Conservation (phyloP, 139 green algal genomes). For the Coccomyxa sp. region DNA sequence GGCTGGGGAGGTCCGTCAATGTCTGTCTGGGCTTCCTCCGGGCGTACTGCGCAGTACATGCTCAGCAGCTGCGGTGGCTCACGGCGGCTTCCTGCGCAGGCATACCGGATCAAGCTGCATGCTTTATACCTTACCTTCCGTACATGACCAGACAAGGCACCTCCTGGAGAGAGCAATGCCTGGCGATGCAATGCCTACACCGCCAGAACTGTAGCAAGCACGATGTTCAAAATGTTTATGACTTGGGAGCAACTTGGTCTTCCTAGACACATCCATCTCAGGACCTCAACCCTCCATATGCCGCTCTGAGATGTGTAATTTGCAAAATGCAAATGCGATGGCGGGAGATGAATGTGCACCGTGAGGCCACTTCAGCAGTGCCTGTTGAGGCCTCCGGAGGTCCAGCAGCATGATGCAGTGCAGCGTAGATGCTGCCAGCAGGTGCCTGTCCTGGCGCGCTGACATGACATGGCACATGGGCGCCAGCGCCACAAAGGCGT, state of each 20-base stretch:
- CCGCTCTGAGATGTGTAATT: no score
- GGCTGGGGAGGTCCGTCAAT: background rate
- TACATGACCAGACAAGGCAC: background rate
- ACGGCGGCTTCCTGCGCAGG: background rate
- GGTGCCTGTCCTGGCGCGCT: background rate
- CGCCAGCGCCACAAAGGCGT: no score
- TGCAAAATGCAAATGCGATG: no score
- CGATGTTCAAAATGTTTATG: background rate
- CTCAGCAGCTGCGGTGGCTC: background rate
- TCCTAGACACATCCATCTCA: background rate
- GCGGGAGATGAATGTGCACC: no score
- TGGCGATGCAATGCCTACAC: background rate
- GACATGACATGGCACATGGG: background rate
- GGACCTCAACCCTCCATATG: background rate
- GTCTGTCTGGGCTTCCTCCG: background rate
- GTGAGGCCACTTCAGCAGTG: background rate
- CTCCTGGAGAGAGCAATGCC: background rate
- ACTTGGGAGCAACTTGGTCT: background rate
- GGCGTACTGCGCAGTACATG: background rate
- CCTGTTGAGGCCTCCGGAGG: background rate
- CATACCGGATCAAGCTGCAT: background rate
- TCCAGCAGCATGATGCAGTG: background rate
- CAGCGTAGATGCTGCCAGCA: background rate
- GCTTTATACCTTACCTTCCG: background rate
- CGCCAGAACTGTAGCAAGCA: background rate